A percentile compares a stretch with the other conserved stretches of the same genome.
phyloP scores from a whole-genome alignment of 225 moss, liverwort and hornwort genomes.

The Asterella californica region DNA sequence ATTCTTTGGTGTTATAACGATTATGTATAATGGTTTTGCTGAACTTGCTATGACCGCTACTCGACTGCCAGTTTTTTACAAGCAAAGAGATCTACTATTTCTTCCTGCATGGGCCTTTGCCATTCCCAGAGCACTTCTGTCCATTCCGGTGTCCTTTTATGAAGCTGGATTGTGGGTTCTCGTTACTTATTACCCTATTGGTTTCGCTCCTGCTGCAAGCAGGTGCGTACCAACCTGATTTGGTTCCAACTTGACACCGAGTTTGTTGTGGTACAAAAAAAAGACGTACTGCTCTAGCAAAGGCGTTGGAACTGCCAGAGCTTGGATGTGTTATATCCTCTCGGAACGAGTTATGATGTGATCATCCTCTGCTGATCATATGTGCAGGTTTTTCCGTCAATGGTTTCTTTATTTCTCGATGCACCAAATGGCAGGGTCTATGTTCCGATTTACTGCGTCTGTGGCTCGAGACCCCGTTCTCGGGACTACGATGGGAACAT shows the following conservation, averaged over 20 bases:
- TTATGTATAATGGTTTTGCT: conserved; percentile 81
- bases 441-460: conserved; percentile 60
- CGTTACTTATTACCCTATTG: conserved; percentile 71
- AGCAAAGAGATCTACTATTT: conserved; percentile 67
- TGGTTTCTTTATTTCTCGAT: conserved; percentile 48
- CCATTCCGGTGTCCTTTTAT: conserved; percentile 56
- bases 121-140: conserved; percentile 49
- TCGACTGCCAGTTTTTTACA: conserved; percentile 69
- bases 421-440: conserved; percentile 56
- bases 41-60: conserved; percentile 61
- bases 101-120: conserved; percentile 73
- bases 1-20: conserved; percentile 54
- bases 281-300: no score
- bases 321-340: no score
- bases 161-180: conserved; percentile 55
- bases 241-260: neutral
- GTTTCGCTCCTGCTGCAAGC: conserved; percentile 50
- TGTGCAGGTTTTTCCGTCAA: conserved; percentile 52
- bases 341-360: neutral
- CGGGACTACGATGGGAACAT: conserved; percentile 49
- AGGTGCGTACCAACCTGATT: conserved; percentile 24
- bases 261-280: neutral
- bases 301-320: no score
- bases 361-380: neutral
- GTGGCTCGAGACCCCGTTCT: conserved; percentile 54